Percentiles rank a stretch among this genome's conserved stretches.
phyloP scores from a whole-genome alignment of 495 filamentous ascomycete species.

The Neurospora hispaniola region DNA sequence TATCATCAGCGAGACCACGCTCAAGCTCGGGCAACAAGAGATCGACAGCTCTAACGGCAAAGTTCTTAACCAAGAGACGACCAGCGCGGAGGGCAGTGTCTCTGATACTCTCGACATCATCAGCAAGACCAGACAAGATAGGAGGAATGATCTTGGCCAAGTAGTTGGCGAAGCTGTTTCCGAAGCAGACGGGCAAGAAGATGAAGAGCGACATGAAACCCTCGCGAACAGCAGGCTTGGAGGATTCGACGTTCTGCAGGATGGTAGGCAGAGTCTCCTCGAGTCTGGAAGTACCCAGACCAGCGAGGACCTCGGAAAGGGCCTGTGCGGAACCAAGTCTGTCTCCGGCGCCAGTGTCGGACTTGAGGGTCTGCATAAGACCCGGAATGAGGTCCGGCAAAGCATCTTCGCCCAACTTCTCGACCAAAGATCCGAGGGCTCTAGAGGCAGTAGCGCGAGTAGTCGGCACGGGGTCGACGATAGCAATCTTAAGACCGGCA shows the following conservation, averaged over 20 bases:
- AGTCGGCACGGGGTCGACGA: conserved; percentile 90
- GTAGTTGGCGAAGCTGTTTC: conserved; percentile 95
- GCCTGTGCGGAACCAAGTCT: conserved; percentile 93
- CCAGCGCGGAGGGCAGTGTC: conserved; percentile 90
- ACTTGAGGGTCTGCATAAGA: conserved; percentile 94
- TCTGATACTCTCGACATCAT: conserved; percentile 89
- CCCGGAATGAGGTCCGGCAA: conserved; percentile 94
- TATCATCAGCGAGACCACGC: conserved; percentile 89
- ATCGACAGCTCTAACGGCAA: conserved; percentile 88
- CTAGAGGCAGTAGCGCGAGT: conserved; percentile 97
- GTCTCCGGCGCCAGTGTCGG: conserved; percentile 91
- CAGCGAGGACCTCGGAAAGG: conserved; percentile 91
- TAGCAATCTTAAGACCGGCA: conserved; percentile 74
- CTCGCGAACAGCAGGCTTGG: conserved; percentile 83
- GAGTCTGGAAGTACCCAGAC: conserved; percentile 78
- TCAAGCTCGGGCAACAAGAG: conserved; percentile 89
- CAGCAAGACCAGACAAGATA: conserved; percentile 86
- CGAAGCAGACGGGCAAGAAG: conserved; percentile 96
- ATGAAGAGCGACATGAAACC: conserved; percentile 99
- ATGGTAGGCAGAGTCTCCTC: conserved; percentile 97
- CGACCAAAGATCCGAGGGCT: conserved; percentile 85
- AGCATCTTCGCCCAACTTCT: conserved; percentile 95
- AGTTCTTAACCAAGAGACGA: conserved; percentile 93
- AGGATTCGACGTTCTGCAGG: conserved; percentile 86
- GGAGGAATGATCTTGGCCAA: conserved; percentile 93